Evolutionary conservation across 495 filamentous ascomycete species (phyloP).

Genomic region (Xylaria cubensis): DNA sequence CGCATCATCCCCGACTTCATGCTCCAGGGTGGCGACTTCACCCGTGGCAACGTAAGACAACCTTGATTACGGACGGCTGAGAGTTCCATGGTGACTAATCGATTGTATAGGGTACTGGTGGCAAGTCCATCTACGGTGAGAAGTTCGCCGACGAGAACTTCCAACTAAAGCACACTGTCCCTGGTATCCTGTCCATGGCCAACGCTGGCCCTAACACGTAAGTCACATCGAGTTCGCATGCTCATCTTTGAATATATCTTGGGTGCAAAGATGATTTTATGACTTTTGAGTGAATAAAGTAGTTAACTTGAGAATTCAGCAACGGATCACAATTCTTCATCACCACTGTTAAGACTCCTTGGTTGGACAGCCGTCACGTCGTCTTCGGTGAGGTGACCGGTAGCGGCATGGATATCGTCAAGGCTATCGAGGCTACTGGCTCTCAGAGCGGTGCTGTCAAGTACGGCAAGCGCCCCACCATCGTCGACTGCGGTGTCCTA

Average conservation of each 20-base stretch:
- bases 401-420: constrained; percentile 64
- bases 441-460: constrained; percentile 65
- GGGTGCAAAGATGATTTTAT: constrained; percentile 12
- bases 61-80: background rate
- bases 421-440: constrained; percentile 76
- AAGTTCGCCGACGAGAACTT: constrained; percentile 88
- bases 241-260: background rate
- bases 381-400: constrained; percentile 83
- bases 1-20: constrained; percentile 96
- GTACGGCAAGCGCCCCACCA: constrained; percentile 70
- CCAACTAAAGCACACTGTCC: constrained; percentile 64
- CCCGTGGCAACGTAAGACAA: constrained; percentile 80
- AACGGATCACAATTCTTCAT: constrained; percentile 84
- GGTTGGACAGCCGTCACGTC: constrained; percentile 81
- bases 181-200: constrained; percentile 79
- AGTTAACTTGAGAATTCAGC: constrained; percentile 44
- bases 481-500: constrained; percentile 64
- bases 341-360: constrained; percentile 72
- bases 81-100: constrained; percentile 31
- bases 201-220: constrained; percentile 83
- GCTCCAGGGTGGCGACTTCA: constrained; percentile 99
- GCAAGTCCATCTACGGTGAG: constrained; percentile 87
- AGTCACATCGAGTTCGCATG: constrained; percentile 34
- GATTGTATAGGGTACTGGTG: constrained; percentile 71
- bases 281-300: constrained; percentile 1